A percentile compares a stretch with the other conserved stretches of the same genome.
phyloP scores from a whole-genome alignment of 805 yeast species.

The Kazachstania africana region DNA sequence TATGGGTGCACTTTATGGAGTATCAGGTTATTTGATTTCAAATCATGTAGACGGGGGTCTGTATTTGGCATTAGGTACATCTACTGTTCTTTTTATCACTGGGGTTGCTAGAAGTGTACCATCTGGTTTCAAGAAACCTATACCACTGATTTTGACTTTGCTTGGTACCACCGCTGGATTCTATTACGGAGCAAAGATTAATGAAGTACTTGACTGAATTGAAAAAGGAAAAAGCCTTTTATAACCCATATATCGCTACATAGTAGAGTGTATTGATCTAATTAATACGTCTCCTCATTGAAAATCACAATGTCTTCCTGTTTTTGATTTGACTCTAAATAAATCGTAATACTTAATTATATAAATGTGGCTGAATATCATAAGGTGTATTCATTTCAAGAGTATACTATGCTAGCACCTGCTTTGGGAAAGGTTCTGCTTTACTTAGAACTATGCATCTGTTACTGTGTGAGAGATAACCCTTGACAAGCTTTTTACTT shows the following conservation, averaged over 20 bases:
- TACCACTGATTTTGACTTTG: conserved; percentile 54
- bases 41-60: conserved; percentile 71
- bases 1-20: conserved; percentile 48
- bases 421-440: conserved; percentile 61
- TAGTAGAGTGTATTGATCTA: too few species aligned
- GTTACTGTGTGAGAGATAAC: conserved; percentile 71
- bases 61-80: conserved; percentile 66
- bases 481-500: conserved; percentile 49
- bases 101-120: conserved; percentile 62
- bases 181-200: too few species aligned
- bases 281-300: too few species aligned
- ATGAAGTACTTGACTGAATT: too few species aligned
- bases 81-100: conserved; percentile 53
- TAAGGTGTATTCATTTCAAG: too few species aligned
- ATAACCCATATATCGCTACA: too few species aligned
- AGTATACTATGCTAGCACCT: too few species aligned
- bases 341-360: too few species aligned
- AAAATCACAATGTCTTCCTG: too few species aligned
- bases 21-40: conserved; percentile 63
- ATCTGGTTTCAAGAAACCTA: conserved; percentile 52
- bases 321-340: too few species aligned
- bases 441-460: conserved; percentile 67
- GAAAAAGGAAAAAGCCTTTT: too few species aligned
- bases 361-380: too few species aligned
- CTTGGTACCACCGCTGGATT: conserved; percentile 53